Conservation (phyloP, 371 early-diverging fungal species). For the Mucor lusitanicus region DNA sequence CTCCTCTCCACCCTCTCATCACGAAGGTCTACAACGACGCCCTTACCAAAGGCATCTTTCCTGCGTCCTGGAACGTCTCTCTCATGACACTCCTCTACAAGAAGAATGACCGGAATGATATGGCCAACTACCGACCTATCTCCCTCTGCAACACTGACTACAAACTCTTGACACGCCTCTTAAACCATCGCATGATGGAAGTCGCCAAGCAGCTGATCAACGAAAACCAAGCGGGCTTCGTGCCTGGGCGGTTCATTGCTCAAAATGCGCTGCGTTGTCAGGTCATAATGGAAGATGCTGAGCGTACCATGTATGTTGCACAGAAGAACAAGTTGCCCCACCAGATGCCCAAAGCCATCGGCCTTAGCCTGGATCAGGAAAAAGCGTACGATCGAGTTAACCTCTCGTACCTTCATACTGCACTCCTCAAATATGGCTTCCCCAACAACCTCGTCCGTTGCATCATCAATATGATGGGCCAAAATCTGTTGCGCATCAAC, state of each 20-base stretch:
- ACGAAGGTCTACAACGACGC: not conserved
- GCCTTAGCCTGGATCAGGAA: no score
- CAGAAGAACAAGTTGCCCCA: no score
- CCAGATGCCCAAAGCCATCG: no score
- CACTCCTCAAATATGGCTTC: no score
- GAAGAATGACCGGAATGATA: not conserved
- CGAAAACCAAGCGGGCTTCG: constrained; percentile 9
- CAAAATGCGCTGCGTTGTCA: constrained; percentile 3
- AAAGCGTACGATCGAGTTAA: no score
- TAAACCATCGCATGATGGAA: constrained; percentile 8
- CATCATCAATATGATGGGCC: no score
- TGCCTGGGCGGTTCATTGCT: constrained; percentile 6
- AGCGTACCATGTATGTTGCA: no score
- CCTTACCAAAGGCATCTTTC: not conserved
- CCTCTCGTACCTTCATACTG: no score
- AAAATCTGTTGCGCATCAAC: no score
- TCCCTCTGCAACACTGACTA: constrained; percentile 9
- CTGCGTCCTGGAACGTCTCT: not conserved
- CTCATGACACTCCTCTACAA: constrained; percentile 1
- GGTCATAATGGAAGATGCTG: not conserved
- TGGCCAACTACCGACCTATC: constrained; percentile 9
- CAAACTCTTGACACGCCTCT: constrained; percentile 12
- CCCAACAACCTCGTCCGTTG: no score
- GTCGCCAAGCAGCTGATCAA: not conserved
- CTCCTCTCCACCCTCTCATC: not conserved